Evolutionary conservation across 2,329 filamentous ascomycete species (phyloP), one percentile per base, ranked within the genome.

Genomic region (Apiospora marii): DNA sequence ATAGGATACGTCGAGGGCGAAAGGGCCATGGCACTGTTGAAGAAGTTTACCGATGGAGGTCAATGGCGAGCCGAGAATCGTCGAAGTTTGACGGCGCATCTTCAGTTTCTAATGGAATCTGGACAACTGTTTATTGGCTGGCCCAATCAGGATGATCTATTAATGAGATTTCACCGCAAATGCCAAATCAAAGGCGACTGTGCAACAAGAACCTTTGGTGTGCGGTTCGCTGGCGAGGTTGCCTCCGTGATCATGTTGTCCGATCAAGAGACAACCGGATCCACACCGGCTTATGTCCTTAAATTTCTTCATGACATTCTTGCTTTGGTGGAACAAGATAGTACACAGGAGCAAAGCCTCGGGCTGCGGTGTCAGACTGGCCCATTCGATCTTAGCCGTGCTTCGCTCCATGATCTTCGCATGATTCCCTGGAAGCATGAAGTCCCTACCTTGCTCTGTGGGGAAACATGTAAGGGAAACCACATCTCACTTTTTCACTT

Each of bases 391-490:
- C 27, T 4, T 4, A 30, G 27, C 27, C 4, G 27, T 30, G 27
- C 27, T 30, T 30, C 27, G 27, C 27, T 30, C 2, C 27, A 30
- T 30, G 27, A 30, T 30, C 27, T 2, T 30, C 27, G 4, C 4
- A 4, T 30, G 27, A 30, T 2, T 30, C 2, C 27, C 27, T 2
- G 27, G 27, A 2, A 30, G 2, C 4, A 30, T 30, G 2, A 30
- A 30, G 27, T 30, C 27, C 27, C 4, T 58, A 14, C 2, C 1
- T 16, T 58, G 51, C 34, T 12, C 13, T 14, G 14, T 8, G 12
- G 4, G 27, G 0, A 34, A 49, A n/a, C 6, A n/a, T 7, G 10
- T 2, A 1, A 37, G 1, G 53, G 27, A 37, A 12, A 0, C 6
- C 53, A 61, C 22, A 6, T 61, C 14, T 61, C 53, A n/a, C 37